Evolutionary conservation across 2,329 filamentous ascomycete genomes (phyloP).

Genomic region (Phoma herbarum): DNA sequence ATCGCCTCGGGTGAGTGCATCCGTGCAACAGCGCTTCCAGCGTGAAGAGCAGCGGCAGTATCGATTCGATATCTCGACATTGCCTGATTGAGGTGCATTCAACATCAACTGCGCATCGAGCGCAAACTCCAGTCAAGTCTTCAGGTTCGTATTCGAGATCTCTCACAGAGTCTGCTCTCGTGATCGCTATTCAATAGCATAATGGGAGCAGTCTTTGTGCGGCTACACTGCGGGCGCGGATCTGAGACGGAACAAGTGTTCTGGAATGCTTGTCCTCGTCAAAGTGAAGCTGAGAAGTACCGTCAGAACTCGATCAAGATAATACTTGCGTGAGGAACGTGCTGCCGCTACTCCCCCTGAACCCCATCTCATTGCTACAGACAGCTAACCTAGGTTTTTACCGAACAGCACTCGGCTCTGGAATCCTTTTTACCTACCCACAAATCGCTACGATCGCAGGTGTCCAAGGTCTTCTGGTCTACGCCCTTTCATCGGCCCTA

Average conservation of each 20-base stretch:
- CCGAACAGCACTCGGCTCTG: slow-evolving; percentile 76
- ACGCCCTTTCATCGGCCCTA: slow-evolving; percentile 75
- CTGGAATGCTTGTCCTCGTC: slow-evolving; percentile 14
- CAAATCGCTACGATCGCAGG: slow-evolving; percentile 81
- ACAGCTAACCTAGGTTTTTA: slow-evolving; percentile 47
- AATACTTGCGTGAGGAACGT: slow-evolving; percentile 99
- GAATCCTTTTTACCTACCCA: slow-evolving; percentile 84
- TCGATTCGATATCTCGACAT: slow-evolving; percentile 53
- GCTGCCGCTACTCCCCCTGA: slow-evolving; percentile 77
- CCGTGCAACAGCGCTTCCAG: slow-evolving; percentile 49
- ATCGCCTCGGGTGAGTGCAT: slow-evolving; percentile 87
- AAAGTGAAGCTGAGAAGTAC: slow-evolving; percentile 89
- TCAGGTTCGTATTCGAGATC: slow-evolving; percentile 54
- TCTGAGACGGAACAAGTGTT: slow-evolving; percentile 43
- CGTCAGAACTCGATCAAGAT: slow-evolving; percentile 98
- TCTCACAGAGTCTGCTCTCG: slow-evolving; percentile 41
- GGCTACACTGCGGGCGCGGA: slow-evolving; percentile 88
- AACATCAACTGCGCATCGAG: slow-evolving; percentile 17
- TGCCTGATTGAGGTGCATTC: slow-evolving; percentile 17
- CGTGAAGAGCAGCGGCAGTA: slow-evolving; percentile 69
- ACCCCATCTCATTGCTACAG: slow-evolving; percentile 36
- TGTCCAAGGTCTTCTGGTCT: slow-evolving; percentile 79
- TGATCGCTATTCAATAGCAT: slow-evolving; percentile 11
- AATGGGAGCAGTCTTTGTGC: slow-evolving; percentile 48
- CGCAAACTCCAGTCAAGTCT: slow-evolving; percentile 29